Evolutionary conservation across 371 early-diverging fungal species (phyloP).

Genomic region (Chytridiales sp.): DNA sequence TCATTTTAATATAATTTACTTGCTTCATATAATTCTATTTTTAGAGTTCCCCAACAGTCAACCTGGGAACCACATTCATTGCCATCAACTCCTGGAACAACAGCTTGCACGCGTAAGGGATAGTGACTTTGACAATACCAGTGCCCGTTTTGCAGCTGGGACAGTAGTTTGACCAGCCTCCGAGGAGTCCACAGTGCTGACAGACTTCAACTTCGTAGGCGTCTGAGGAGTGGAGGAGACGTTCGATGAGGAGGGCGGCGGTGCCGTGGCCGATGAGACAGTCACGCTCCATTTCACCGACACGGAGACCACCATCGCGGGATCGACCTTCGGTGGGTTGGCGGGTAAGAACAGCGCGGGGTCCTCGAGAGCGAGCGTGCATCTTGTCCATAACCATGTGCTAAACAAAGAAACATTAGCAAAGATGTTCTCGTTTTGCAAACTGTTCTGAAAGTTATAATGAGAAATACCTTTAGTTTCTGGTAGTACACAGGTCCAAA

Average conservation of each 20-base stretch:
- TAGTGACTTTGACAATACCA: conserved; percentile 84
- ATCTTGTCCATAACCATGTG: conserved; percentile 99
- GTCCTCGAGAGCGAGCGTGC: conserved; percentile 97
- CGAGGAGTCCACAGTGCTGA: conserved; percentile 90
- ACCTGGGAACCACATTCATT: conserved; percentile 94
- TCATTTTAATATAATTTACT: neutral
- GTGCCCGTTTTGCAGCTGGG: conserved; percentile 88
- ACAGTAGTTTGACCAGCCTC: conserved; percentile 86
- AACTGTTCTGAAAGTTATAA: too few relatives aligned
- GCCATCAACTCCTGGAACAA: conserved; percentile 96
- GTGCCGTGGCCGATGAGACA: conserved; percentile 99
- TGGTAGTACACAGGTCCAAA: conserved; percentile 98
- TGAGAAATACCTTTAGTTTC: too few relatives aligned
- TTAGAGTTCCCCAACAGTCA: conserved; percentile 37
- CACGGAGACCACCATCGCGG: conserved; percentile 95
- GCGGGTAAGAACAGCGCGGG: conserved; percentile 90
- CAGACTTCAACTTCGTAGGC: conserved; percentile 93
- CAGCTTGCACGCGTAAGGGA: conserved; percentile 96
- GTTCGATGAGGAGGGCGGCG: conserved; percentile 87
- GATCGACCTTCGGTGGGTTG: conserved; percentile 99
- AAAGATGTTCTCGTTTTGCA: too few relatives aligned
- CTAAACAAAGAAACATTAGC: too few relatives aligned
- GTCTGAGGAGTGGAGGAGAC: conserved; percentile 95
- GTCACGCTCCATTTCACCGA: conserved; percentile 99
- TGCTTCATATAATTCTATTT: neutral